Percentiles rank a stretch among this genome's conserved stretches.
phyloP scores from a whole-genome alignment of 2,329 filamentous ascomycete genomes.

The Verticillium tricorpus region DNA sequence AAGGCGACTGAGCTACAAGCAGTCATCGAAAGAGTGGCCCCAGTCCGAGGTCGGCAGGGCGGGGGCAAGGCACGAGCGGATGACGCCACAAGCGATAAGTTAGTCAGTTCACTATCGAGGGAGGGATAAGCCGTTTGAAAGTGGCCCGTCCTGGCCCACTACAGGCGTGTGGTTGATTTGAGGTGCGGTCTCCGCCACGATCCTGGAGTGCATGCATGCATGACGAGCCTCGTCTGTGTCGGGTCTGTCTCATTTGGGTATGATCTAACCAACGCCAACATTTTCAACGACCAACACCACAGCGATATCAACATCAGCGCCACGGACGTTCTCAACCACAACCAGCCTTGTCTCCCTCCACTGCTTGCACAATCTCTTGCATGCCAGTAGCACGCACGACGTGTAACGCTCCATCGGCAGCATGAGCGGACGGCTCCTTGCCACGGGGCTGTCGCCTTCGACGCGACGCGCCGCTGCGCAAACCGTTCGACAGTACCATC shows the following conservation, averaged over 20 bases:
- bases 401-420: conserved; percentile 19
- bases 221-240: neutral
- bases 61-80: too few relatives aligned
- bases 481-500: conserved; percentile 60
- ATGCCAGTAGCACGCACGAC: neutral
- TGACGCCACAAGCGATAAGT: neutral
- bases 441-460: conserved; percentile 65
- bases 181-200: neutral
- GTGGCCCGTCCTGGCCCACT: neutral
- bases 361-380: neutral
- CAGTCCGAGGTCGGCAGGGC: neutral
- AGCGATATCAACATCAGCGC: neutral
- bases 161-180: too few relatives aligned
- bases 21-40: neutral
- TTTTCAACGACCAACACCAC: neutral
- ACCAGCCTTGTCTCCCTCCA: neutral
- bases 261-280: neutral
- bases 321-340: neutral
- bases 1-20: neutral
- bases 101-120: neutral
- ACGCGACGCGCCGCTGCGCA: conserved; percentile 55
- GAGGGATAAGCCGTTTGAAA: neutral
- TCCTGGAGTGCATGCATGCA: neutral
- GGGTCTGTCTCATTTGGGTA: neutral
- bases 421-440: conserved; percentile 73